Evolutionary conservation across 148 eudicot genomes (phyloP), one percentile per base, ranked within the genome.

Genomic region (Cornus kousa): DNA sequence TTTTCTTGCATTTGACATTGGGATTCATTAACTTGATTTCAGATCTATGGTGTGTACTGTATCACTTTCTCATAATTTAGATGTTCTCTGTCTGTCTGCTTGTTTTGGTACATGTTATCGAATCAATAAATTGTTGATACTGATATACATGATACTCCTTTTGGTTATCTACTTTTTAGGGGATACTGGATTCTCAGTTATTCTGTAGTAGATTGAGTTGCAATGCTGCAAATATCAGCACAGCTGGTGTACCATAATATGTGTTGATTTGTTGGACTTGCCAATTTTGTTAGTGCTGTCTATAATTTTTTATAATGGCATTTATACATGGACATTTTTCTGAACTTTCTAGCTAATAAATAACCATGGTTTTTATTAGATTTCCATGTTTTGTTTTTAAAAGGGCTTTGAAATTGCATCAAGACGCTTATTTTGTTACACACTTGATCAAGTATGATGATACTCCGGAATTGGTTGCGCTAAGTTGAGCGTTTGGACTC

Each of bases 401-500:
- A 75, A 70, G 28, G 22, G 73, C 14, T 39, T 19, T 66, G 66
- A 31, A 37, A 24, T 65, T 43, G n/a, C 23, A 31, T 62, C 12
- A 67, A 72, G 40, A 72, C 28, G 53, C 28, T 24, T 72, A 19
- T 72, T 68, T 33, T 70, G 3, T 71, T 77, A 12, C 43, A 9
- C 68, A n/a, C 10, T 77, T 53, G 57, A 22, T 70, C 32, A 76
- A 81, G 72, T 75, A 35, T 39, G 55, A 70, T 53, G 50, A 62
- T 70, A 40, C 17, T 48, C 24, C 31, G 48, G 35, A 68, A 7
- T 50, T 67, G 79, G 70, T 16, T 33, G 65, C 37, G 32, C 75
- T 83, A 83, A 75, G 62, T 75, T 80, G 77, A 83, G 59, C 74
- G 24, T 66, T 70, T 39, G 64, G 79, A 81, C 68, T 43, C 33